Base-by-base conservation (phyloP, 1,284 basidiomycete species). In the Polyporus tsugae region DNA sequence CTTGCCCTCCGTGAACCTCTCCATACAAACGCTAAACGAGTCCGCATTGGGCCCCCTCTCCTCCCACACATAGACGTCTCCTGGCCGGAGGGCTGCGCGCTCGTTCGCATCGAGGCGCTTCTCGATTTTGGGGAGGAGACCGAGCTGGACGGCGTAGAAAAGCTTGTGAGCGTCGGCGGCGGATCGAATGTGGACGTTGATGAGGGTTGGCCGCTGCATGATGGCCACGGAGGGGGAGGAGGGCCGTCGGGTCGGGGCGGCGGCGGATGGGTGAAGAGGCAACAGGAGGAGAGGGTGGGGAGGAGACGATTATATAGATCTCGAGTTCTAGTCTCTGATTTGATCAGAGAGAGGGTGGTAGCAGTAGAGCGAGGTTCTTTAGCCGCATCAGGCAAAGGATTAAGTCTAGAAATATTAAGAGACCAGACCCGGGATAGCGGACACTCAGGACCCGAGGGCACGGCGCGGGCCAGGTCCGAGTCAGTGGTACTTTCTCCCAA, bases 1-100 rank as follows among this genome's bases (percentile, higher is more conserved):
- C 62, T 80, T 77, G 46, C 82, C 82, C 74, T 83, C 82, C 44
- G 82, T 83, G 72, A 82, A 82, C 63, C 80, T 77, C 70, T 82
- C 81, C 74, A 83, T 83, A 59, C 81, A 80, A 63, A 82, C 78
- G 67, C 80, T 80, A 65, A 79, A 80, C 10, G 80, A 77, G 70
- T 82, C 80, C 39, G 80, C 77, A 66, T 78, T 76, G 11, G 78
- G 80, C 25, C 79, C 78, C 70, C 80, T 79, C 74, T 83, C 82
- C 75, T 83, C 83, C 82, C 82, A 84, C 68, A 81, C 82, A 72
- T 83, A 84, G 57, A 81, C 81, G 71, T 80, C 79, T 62, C 83
- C 83, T n/a, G 81, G 78, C 52, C 75, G 76, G 44, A 84, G 75
- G 46, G 80, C 79, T 17, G 78, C 76, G 65, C 83, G 80, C 77